phyloP scores from a whole-genome alignment of 1,139 yeast genomes.

The Kurtzmaniella quercitrusa region DNA sequence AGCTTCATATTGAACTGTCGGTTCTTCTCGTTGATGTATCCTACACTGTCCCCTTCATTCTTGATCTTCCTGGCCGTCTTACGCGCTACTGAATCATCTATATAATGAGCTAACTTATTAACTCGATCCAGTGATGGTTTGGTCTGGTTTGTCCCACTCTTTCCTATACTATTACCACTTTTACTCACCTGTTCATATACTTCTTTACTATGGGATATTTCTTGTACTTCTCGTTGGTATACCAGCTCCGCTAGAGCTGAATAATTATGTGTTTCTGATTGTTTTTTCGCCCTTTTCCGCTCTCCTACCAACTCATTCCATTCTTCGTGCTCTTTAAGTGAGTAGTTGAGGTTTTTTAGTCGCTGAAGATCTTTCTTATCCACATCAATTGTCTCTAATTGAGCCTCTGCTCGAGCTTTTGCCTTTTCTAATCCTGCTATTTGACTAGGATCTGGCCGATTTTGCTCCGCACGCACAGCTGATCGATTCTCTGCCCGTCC shows the following conservation, averaged over 20 bases:
- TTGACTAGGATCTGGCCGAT: conserved; percentile 15
- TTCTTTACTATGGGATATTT: conserved; percentile 43
- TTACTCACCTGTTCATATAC: conserved; percentile 20
- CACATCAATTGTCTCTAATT: conserved; percentile 29
- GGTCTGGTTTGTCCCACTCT: background rate
- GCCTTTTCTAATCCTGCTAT: conserved; percentile 5
- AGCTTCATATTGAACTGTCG: conserved; percentile 73
- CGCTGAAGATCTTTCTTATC: conserved; percentile 37
- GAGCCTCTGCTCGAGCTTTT: conserved; percentile 12
- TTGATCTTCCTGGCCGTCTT: conserved; percentile 25
- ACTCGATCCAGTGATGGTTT: background rate
- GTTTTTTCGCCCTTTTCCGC: conserved; percentile 12
- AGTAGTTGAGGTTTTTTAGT: conserved; percentile 52
- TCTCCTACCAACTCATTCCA: conserved; percentile 50
- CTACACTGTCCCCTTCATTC: conserved; percentile 31
- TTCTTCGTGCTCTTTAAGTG: conserved; percentile 62
- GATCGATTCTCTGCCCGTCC: conserved; percentile 17
- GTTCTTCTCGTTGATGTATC: conserved; percentile 68
- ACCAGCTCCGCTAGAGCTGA: conserved; percentile 53
- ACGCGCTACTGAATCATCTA: conserved; percentile 1
- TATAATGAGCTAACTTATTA: background rate
- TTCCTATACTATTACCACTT: background rate
- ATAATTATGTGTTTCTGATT: conserved; percentile 34
- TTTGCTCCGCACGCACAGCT: conserved; percentile 12
- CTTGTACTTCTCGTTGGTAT: conserved; percentile 44